Conservation (phyloP, 2,329 filamentous ascomycete genomes). For the Pyrenophora tritici-repentis region DNA sequence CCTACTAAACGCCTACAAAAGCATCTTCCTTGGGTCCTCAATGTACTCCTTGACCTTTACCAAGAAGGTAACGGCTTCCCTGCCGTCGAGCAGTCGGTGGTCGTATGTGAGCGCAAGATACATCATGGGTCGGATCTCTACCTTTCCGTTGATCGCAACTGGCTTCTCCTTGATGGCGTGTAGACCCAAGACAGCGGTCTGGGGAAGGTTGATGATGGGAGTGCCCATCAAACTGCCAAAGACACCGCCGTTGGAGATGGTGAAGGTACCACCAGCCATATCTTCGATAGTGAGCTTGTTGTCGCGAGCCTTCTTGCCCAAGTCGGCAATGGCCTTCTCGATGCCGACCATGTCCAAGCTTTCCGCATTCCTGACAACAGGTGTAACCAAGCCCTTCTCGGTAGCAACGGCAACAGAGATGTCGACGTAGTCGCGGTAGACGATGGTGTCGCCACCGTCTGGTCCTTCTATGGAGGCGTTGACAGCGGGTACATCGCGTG, state of each 20-base stretch:
- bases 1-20: slow-evolving; percentile 54
- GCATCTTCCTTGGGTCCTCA: slow-evolving; percentile 92
- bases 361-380: slow-evolving; percentile 93
- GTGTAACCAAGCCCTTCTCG: slow-evolving; percentile 95
- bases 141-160: slow-evolving; percentile 87
- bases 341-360: slow-evolving; percentile 84
- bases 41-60: slow-evolving; percentile 98
- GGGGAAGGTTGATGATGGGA: slow-evolving; percentile 96
- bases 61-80: slow-evolving; percentile 94
- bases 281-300: slow-evolving; percentile 98
- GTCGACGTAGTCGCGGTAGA: slow-evolving; percentile 97
- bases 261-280: slow-evolving; percentile 98
- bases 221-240: slow-evolving; percentile 98
- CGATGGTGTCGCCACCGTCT: slow-evolving; percentile 93
- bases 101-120: slow-evolving; percentile 97
- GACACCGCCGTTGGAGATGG: slow-evolving; percentile 95
- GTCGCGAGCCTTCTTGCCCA: slow-evolving; percentile 97
- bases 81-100: slow-evolving; percentile 90
- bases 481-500: slow-evolving; percentile 91
- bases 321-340: slow-evolving; percentile 86
- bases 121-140: slow-evolving; percentile 99
- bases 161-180: slow-evolving; percentile 97
- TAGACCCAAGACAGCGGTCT: slow-evolving; percentile 86
- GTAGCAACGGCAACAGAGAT: slow-evolving; percentile 97
- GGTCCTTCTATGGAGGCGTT: slow-evolving; percentile 97